Evolutionary conservation across 805 yeast species (phyloP), one percentile per base, ranked within the genome.

Genomic region (Grigorovia humatica): DNA sequence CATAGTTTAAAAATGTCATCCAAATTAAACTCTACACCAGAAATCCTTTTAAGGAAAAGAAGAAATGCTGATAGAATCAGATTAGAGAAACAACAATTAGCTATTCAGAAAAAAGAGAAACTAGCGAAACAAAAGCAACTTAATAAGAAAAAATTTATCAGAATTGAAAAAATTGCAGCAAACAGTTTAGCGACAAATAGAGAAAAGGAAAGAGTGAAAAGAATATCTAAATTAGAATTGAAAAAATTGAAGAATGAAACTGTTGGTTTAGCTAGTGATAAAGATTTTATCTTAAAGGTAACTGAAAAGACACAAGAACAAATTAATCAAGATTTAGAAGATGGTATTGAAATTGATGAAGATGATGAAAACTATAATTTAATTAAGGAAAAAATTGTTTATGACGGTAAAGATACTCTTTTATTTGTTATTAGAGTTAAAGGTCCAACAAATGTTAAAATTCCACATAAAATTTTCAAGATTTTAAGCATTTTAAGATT

Each of bases 151-250:
- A 81, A 74, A 65, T 86, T 86, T 59, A 68, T 83, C 46, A 78
- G 93, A 71, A 86, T 87, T 12, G 95, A 86, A 70, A 76, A 83
- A 18, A 73, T 86, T 56, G 85, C 84, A 43, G 79, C 86, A 29
- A 81, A 79, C 58, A 77, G 78, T 55, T 72, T 80, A 59, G 82
- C 88, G 27, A 75, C 81, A 27, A 78, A 77, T 52, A 78, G 88
- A 65, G 93, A 85, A 66, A 68, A 70, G 54, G 82, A 81, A 63
- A 77, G 95, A 70, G 74, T 85, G 54, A 77, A 77, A 57, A 76
- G 87, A 63, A 77, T 85, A 44, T 64, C 79, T 23, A 78, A 79
- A 59, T 71, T 74, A 52, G 85, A 82, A 57, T 65, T 65, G 54
- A 60, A 65, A 52, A 70, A 63, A 53, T 52, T 59, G 27, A 59